A percentile compares a stretch with the other conserved stretches of the same genome.
phyloP scores from a whole-genome alignment of 2,329 filamentous ascomycete genomes.

The Coniochaeta hoffmannii region DNA sequence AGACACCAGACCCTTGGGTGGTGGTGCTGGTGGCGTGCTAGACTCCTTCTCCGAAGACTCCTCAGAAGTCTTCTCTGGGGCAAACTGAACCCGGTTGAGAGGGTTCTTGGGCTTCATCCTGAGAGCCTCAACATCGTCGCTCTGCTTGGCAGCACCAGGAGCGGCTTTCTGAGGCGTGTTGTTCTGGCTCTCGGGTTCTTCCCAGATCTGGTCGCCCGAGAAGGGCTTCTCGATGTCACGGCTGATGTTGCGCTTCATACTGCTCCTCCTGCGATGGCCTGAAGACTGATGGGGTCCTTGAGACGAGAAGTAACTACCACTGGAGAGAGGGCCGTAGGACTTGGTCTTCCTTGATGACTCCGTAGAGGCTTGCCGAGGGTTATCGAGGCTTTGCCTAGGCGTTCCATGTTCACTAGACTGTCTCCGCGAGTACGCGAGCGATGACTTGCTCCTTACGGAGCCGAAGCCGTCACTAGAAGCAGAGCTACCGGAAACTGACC shows the following conservation, averaged over 20 bases:
- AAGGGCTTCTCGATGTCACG: slow-evolving; percentile 61
- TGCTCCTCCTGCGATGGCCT: slow-evolving; percentile 51
- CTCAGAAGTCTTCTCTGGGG: slow-evolving; percentile 31
- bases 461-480: slow-evolving; percentile 36
- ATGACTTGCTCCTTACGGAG: slow-evolving; percentile 23
- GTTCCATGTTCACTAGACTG: slow-evolving; percentile 13
- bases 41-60: slow-evolving; percentile 28
- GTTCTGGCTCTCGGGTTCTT: slow-evolving; percentile 63
- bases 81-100: slow-evolving; percentile 53
- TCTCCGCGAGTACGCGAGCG: slow-evolving; percentile 16
- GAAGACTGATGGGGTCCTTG: slow-evolving; percentile 7
- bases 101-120: slow-evolving; percentile 57
- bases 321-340: slow-evolving; percentile 31
- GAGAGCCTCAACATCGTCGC: slow-evolving; percentile 33
- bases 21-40: slow-evolving; percentile 24
- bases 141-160: slow-evolving; percentile 11
- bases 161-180: slow-evolving; percentile 18
- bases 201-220: slow-evolving; percentile 77
- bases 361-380: slow-evolving; percentile 11
- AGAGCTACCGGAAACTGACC: slow-evolving; percentile 46
- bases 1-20: slow-evolving; percentile 32
- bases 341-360: slow-evolving; percentile 21
- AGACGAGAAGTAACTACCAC: slow-evolving; percentile 24
- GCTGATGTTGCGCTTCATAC: slow-evolving; percentile 62
- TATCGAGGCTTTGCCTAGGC: slow-evolving; percentile 24